Conservation (phyloP, 2,329 filamentous ascomycete species). For the Nakataea oryzae region DNA sequence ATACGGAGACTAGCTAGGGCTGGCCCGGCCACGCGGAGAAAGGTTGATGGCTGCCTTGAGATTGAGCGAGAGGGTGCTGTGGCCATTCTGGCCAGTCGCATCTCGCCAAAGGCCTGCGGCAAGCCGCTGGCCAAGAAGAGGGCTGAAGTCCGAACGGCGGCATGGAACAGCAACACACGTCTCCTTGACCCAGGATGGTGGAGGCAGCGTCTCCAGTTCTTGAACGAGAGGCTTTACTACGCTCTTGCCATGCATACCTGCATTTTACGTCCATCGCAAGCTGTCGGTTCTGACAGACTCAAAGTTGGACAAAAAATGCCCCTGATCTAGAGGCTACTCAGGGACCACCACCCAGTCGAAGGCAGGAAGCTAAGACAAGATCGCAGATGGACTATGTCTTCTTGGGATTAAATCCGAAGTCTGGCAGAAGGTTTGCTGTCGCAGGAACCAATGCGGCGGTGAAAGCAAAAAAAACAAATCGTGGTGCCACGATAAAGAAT, state of each 20-base stretch:
- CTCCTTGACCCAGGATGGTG: background rate
- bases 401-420: no score
- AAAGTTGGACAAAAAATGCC: background rate
- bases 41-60: background rate
- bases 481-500: background rate
- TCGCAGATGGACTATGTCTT: no score
- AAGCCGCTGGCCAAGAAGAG: background rate
- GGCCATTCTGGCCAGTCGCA: background rate
- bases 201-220: background rate
- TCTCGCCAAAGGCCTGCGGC: background rate
- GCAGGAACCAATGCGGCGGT: background rate
- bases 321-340: no score
- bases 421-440: background rate
- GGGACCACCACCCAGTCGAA: background rate
- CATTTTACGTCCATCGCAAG: no score
- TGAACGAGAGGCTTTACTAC: background rate
- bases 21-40: background rate
- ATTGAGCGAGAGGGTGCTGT: background rate
- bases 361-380: no score
- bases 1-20: background rate
- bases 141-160: background rate
- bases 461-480: background rate
- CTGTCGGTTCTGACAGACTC: no score
- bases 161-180: background rate
- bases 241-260: background rate